These are phyloP conservation scores for Lentinula detonsa DNA, from an alignment of 768 basidiomycete genomes.

Conservation along the genomic window DNA sequence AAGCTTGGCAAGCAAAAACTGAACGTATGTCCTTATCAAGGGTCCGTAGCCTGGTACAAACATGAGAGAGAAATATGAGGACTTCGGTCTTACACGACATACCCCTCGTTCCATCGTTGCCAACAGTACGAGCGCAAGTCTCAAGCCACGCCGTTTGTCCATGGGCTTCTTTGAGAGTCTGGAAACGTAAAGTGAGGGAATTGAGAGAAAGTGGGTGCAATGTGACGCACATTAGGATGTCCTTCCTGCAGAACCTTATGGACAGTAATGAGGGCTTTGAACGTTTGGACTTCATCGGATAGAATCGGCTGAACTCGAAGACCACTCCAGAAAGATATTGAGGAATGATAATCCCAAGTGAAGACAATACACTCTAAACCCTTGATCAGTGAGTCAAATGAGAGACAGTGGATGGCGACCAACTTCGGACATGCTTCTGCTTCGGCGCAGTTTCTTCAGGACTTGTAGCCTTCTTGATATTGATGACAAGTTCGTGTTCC, in stretches of 20 bases:
- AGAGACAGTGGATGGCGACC: conserved; percentile 22
- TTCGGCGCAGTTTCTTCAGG: conserved; percentile 96
- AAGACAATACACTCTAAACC: conserved; percentile 90
- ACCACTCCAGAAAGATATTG: conserved; percentile 96
- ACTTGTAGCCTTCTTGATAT: conserved; percentile 98
- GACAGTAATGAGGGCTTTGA: conserved; percentile 95
- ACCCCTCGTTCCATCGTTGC: conserved; percentile 81
- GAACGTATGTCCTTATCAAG: conserved; percentile 92
- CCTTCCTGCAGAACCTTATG: conserved; percentile 99
- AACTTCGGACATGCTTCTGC: conserved; percentile 99
- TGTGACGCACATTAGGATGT: conserved; percentile 70
- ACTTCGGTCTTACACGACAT: conserved; percentile 7
- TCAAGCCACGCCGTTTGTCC: conserved; percentile 97
- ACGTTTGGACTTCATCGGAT: conserved; percentile 95
- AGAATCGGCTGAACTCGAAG: conserved; percentile 95
- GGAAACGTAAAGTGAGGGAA: conserved; percentile 8
- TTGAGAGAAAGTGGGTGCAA: background rate
- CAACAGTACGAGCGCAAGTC: conserved; percentile 89
- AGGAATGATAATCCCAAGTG: conserved; percentile 99
- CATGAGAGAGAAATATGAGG: background rate
- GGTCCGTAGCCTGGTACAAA: conserved; percentile 72
- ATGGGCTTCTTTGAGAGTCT: conserved; percentile 97
- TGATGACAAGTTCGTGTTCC: conserved; percentile 86
- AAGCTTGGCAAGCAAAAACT: conserved; percentile 92
- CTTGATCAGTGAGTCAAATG: background rate